Evolutionary conservation across 192 early-diverging fungal species (phyloP).

Genomic region (Backusella mclennaniae): DNA sequence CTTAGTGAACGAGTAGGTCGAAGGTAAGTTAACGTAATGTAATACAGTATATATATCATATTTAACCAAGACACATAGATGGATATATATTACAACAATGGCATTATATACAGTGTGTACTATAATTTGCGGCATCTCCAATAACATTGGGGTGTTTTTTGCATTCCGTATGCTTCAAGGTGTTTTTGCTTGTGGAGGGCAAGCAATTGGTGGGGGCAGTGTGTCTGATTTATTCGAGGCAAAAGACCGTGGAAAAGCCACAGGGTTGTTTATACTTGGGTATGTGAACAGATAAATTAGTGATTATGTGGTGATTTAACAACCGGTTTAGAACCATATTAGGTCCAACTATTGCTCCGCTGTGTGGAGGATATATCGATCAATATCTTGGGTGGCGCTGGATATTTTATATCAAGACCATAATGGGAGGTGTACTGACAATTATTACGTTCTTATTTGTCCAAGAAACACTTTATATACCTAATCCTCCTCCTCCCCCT

Average conservation of each 20-base stretch:
- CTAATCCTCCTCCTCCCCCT: background rate
- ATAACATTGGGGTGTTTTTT: slow-evolving; percentile 29
- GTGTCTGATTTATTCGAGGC: slow-evolving; percentile 38
- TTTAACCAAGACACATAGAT: slow-evolving; percentile 1
- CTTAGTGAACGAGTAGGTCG: slow-evolving; percentile 24
- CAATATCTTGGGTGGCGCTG: slow-evolving; percentile 39
- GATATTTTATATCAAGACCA: slow-evolving; percentile 58
- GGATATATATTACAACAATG: slow-evolving; percentile 35
- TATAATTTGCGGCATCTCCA: slow-evolving; percentile 27
- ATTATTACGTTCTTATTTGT: slow-evolving; percentile 50
- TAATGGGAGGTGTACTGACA: slow-evolving; percentile 49
- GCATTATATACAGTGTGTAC: slow-evolving; percentile 25
- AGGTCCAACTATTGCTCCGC: slow-evolving; percentile 39
- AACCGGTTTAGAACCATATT: slow-evolving; percentile 24
- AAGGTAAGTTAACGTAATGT: background rate
- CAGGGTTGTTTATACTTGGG: slow-evolving; percentile 30
- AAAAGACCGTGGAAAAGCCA: slow-evolving; percentile 35
- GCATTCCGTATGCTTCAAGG: slow-evolving; percentile 35
- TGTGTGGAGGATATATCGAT: slow-evolving; percentile 38
- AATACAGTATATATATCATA: background rate
- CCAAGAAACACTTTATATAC: slow-evolving; percentile 53
- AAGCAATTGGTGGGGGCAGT: slow-evolving; percentile 35
- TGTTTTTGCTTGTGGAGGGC: slow-evolving; percentile 26
- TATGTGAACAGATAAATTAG: background rate
- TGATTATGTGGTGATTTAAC: background rate